phyloP scores from a whole-genome alignment of 2,329 filamentous ascomycete genomes.

The Ciborinia camelliae region DNA sequence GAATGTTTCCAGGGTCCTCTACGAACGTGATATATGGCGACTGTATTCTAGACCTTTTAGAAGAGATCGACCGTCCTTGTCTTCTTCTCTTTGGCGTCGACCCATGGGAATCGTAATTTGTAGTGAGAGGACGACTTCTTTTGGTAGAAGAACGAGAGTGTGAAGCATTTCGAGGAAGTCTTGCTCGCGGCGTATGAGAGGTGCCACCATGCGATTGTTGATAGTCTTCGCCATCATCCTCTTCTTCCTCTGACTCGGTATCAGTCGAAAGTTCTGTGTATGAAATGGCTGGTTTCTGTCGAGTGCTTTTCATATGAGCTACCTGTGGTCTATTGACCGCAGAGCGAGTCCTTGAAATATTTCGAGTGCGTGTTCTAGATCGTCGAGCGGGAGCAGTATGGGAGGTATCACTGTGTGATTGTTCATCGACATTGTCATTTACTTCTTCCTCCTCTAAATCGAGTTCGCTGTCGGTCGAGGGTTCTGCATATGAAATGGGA shows the following conservation, averaged over 20 bases:
- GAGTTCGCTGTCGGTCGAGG: conserved; percentile 17
- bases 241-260: conserved; percentile 12
- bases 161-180: not conserved
- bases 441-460: conserved; percentile 10
- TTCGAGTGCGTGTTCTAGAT: too few species aligned
- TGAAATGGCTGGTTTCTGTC: conserved; percentile 30
- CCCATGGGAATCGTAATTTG: conserved; percentile 19
- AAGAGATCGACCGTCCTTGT: conserved; percentile 15
- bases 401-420: too few species aligned
- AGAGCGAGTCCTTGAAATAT: not conserved
- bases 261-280: conserved; percentile 32
- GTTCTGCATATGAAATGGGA: conserved; percentile 18
- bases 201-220: not conserved
- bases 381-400: too few species aligned
- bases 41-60: conserved; percentile 13
- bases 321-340: conserved; percentile 18
- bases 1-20: conserved; percentile 41
- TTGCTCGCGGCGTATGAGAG: not conserved
- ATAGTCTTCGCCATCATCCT: conserved; percentile 16
- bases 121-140: too few species aligned
- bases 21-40: not conserved
- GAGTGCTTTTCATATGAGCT: conserved; percentile 23
- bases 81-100: conserved; percentile 28
- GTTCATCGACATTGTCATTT: not conserved
- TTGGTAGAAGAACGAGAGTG: conserved; percentile 13